These are phyloP conservation scores for Tetraselmis chui DNA, from an alignment of 139 green algal genomes.

Conservation along the genomic window DNA sequence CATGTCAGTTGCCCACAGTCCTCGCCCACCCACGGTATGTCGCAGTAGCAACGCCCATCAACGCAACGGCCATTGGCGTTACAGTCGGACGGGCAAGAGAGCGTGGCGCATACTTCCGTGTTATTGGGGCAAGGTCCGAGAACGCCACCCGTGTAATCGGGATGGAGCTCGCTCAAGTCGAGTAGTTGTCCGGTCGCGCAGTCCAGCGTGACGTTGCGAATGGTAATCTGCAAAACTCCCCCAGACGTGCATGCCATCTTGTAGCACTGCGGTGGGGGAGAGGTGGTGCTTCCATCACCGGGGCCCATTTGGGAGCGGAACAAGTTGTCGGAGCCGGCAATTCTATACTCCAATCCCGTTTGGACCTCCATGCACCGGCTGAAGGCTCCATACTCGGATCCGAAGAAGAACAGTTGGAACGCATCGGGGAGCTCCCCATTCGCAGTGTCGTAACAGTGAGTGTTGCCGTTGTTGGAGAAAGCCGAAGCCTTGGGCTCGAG, in stretches of 20 bases:
- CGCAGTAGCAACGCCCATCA: neutral
- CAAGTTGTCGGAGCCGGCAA: too few species aligned
- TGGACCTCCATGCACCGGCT: neutral
- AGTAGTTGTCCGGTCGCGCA: neutral
- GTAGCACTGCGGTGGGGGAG: neutral
- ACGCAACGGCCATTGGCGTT: neutral
- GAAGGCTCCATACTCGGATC: neutral
- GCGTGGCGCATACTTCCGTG: neutral
- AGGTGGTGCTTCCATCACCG: too few species aligned
- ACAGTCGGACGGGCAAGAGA: neutral
- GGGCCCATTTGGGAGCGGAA: too few species aligned
- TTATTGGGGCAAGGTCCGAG: neutral
- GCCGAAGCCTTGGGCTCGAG: neutral
- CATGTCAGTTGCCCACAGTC: neutral
- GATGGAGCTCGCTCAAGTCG: neutral
- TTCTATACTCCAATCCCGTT: neutral
- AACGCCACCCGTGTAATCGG: neutral
- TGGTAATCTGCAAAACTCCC: neutral
- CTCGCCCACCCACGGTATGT: neutral
- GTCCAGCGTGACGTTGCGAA: neutral
- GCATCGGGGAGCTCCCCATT: neutral
- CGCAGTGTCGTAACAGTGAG: neutral
- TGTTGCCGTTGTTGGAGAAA: neutral
- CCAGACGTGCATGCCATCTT: neutral
- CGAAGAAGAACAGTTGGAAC: neutral